These are phyloP conservation scores for Mortierella sp. DNA, from an alignment of 371 early-diverging fungal genomes.

Conservation along the genomic window DNA sequence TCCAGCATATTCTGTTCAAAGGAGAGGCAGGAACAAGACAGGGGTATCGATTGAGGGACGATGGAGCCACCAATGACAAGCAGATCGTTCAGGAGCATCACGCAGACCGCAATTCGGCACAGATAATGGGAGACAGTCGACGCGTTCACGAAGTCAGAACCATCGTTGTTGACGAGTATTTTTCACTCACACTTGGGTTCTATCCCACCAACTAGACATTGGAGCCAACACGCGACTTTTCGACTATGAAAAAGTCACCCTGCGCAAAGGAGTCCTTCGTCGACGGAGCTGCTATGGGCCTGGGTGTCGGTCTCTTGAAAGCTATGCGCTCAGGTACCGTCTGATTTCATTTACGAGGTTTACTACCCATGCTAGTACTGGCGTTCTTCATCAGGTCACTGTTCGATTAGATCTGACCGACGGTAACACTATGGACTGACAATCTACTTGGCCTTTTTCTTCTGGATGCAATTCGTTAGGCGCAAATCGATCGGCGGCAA, in stretches of 20 bases:
- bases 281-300: constrained; percentile 48
- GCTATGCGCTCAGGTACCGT: constrained; percentile 39
- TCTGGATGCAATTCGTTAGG: constrained; percentile 5
- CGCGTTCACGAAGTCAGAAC: no score
- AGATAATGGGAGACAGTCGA: not conserved
- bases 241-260: constrained; percentile 51
- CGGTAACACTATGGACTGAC: not conserved
- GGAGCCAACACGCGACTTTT: constrained; percentile 44
- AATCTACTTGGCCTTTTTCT: not conserved
- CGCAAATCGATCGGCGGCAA: constrained; percentile 37
- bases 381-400: not conserved
- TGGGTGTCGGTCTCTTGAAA: constrained; percentile 49
- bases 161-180: not conserved
- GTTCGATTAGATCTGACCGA: no score
- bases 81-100: no score
- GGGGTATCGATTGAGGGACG: no score
- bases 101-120: no score
- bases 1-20: no score
- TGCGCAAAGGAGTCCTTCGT: constrained; percentile 55
- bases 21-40: no score
- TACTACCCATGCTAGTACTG: not conserved
- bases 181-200: not conserved
- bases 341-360: not conserved
- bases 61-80: no score
- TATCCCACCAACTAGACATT: constrained; percentile 27